phyloP scores from a whole-genome alignment of 2,329 filamentous ascomycete genomes.

The Claviceps lovelessii region DNA sequence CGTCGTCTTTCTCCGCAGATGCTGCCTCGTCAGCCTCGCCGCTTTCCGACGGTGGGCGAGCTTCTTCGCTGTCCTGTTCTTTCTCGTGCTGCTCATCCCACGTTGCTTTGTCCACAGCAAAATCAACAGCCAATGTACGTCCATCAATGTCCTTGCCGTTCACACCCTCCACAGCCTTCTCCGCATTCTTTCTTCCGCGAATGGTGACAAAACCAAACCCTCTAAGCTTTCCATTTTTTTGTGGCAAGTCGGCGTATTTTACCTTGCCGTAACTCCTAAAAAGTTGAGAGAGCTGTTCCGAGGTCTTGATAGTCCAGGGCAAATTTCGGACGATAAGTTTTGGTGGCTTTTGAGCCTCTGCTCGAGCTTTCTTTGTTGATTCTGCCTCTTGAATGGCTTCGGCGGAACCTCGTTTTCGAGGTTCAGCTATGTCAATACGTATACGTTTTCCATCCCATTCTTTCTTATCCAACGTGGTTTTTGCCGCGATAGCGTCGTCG shows the following conservation, averaged over 20 bases:
- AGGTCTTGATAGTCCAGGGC: constrained; percentile 86
- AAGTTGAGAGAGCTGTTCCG: constrained; percentile 62
- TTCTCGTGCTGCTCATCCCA: constrained; percentile 54
- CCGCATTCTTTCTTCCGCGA: constrained; percentile 76
- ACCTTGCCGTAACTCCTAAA: constrained; percentile 88
- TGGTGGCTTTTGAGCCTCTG: constrained; percentile 46
- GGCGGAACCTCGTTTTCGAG: constrained; percentile 53
- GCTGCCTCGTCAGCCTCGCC: constrained; percentile 18
- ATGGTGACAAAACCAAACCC: constrained; percentile 92
- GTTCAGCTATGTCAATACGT: constrained; percentile 75
- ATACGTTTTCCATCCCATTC: constrained; percentile 68
- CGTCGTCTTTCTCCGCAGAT: constrained; percentile 14
- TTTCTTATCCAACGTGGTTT: constrained; percentile 66
- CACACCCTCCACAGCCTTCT: constrained; percentile 68
- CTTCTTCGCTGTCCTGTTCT: constrained; percentile 23
- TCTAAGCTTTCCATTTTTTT: constrained; percentile 57
- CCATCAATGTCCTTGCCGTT: constrained; percentile 89
- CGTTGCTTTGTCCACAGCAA: constrained; percentile 81
- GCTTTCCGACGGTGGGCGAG: constrained; percentile 17
- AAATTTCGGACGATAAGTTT: constrained; percentile 85
- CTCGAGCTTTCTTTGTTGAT: constrained; percentile 40
- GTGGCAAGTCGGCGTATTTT: constrained; percentile 73
- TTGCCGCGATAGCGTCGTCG: constrained; percentile 73
- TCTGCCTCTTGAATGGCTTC: constrained; percentile 26
- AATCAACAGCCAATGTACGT: constrained; percentile 81